Evolutionary conservation across 441 rosid genomes (phyloP), one percentile per base, ranked within the genome.

Genomic region (Erysimum cheiri): DNA sequence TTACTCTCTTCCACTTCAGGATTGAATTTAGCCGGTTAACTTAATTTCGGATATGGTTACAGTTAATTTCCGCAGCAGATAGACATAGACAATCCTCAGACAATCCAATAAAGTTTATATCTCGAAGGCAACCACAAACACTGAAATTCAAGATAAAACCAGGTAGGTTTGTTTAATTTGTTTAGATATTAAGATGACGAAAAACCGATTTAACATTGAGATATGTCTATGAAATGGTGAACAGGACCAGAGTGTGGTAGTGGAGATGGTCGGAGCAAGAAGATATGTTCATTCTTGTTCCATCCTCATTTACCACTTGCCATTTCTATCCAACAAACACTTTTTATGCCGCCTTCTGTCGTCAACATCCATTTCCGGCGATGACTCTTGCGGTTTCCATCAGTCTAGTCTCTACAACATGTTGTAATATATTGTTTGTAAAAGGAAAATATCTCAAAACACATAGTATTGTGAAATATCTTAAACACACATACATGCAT

Each of bases 271-370:
- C 82, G 96, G 73, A 82, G 87, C 67, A 94, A 85, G 73, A 90
- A 81, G 84, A 80, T 86, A 31, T 90, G 88, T 13, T 85, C 91
- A 9, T 92, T 92, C 82, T 84, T 90, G 15, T 94, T 94, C 76
- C 99, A 95, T 85, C 99, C 99, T 12, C 87, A 80, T 84, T 81
- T 85, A 75, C 97, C 99, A 55, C 84, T 95, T 2, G 97, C 92
- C 28, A 84, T 95, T 60, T 95, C 99, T 64, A 82, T 95, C 75
- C 98, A 92, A 69, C 99, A 89, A 71, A 82, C 97, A 5, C 52
- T 77, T 62, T 87, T 81, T 85, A 75, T 85, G 79, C 98, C 89
- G 32, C 90, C 98, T 15, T 82, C 93, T 17, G 84, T 82, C 61
- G 82, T 95, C 77, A 94, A 94, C 73, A 90, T 94, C 74, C 99